These are phyloP conservation scores for Phialophora macrospora DNA, from an alignment of 2,329 filamentous ascomycete genomes.

Conservation along the genomic window DNA sequence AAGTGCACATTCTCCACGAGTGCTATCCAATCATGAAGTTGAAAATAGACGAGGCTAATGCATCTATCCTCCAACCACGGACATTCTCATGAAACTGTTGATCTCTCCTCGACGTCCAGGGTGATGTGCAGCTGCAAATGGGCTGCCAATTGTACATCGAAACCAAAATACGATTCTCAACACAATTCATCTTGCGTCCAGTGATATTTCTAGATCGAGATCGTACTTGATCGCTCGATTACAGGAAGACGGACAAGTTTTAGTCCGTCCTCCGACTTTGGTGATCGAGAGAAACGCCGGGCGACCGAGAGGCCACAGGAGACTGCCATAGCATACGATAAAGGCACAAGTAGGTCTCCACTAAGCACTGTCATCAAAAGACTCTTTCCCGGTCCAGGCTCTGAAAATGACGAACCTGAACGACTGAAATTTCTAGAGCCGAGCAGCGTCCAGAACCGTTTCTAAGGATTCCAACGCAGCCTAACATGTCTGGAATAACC, in stretches of 20 bases:
- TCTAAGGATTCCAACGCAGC: not conserved
- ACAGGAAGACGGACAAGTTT: conserved; percentile 14
- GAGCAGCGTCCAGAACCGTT: not conserved
- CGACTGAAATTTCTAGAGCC: not conserved
- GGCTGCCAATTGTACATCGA: not conserved
- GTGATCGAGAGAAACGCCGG: conserved; percentile 2
- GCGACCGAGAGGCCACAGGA: conserved; percentile 11
- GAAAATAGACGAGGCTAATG: conserved; percentile 13
- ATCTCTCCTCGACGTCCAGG: not conserved
- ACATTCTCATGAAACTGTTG: conserved; percentile 13
- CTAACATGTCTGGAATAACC: conserved; percentile 23
- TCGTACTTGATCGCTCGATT: not conserved
- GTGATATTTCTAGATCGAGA: not conserved
- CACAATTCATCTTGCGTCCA: not conserved
- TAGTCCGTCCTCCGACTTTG: conserved; percentile 17
- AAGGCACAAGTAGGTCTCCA: conserved; percentile 1
- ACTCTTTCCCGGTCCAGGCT: not conserved
- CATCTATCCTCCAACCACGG: conserved; percentile 8
- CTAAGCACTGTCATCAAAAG: not conserved
- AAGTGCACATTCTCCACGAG: not conserved
- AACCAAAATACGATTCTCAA: not conserved
- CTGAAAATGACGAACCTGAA: not conserved
- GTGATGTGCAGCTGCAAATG: not conserved
- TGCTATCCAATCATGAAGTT: conserved; percentile 13
- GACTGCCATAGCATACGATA: conserved; percentile 4